Evolutionary conservation across 208 protist species (phyloP).

Genomic region (Hexamita inflata): DNA sequence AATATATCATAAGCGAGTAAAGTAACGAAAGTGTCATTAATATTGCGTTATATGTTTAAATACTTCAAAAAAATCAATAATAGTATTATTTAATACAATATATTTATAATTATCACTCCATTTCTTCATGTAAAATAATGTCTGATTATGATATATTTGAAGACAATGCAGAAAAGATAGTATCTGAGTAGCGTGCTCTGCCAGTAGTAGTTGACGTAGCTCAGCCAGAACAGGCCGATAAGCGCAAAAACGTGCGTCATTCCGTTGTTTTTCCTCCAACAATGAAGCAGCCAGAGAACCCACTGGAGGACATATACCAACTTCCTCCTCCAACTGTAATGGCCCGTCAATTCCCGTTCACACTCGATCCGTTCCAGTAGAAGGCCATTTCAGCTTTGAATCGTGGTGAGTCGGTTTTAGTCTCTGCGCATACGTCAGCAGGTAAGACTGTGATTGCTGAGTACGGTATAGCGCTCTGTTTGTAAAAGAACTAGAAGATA

Average conservation of each 20-base stretch:
- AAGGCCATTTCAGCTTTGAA: slow-evolving; percentile 16
- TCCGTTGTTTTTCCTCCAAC: slow-evolving; percentile 22
- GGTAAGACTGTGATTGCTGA: slow-evolving; percentile 98
- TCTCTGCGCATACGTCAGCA: slow-evolving; percentile 96
- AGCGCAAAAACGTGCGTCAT: background rate
- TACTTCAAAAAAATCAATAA: too few relatives aligned
- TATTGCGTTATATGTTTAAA: too few relatives aligned
- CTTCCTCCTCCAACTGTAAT: background rate
- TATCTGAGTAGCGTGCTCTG: too few relatives aligned
- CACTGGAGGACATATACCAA: background rate
- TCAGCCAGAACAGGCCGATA: background rate
- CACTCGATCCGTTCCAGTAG: slow-evolving; percentile 75
- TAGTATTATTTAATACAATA: too few relatives aligned
- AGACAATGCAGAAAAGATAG: too few relatives aligned
- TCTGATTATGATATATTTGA: too few relatives aligned
- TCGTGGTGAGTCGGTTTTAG: slow-evolving; percentile 75
- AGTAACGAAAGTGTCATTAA: too few relatives aligned
- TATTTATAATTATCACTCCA: too few relatives aligned
- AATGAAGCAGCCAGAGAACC: background rate
- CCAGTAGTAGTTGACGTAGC: background rate
- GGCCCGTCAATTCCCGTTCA: slow-evolving; percentile 75
- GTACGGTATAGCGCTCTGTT: slow-evolving; percentile 67
- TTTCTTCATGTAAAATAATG: too few relatives aligned
- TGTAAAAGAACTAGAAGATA: slow-evolving; percentile 63
- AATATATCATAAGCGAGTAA: too few relatives aligned